A percentile compares a stretch with the other conserved stretches of the same genome.
phyloP scores from a whole-genome alignment of 441 rosid genomes.

The Gossypium aridum region DNA sequence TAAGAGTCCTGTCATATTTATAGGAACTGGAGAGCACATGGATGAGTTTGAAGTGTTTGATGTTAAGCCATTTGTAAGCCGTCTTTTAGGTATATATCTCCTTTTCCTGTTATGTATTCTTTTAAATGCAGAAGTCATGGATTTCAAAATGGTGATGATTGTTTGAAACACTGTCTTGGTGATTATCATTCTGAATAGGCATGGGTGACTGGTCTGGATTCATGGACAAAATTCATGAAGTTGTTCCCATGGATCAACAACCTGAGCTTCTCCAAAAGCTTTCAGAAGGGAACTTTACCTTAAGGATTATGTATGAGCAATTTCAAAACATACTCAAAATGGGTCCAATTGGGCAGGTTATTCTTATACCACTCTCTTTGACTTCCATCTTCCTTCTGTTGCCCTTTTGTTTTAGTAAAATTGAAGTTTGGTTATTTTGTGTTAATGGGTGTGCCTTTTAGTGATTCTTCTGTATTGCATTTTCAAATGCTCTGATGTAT shows the following conservation, averaged over 20 bases:
- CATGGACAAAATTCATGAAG: constrained; percentile 96
- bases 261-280: constrained; percentile 97
- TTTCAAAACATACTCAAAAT: constrained; percentile 84
- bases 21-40: constrained; percentile 98
- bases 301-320: constrained; percentile 95
- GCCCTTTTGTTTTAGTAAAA: neutral
- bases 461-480: neutral
- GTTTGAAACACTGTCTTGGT: neutral
- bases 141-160: neutral
- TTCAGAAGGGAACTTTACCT: constrained; percentile 78
- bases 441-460: neutral
- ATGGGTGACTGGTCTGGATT: constrained; percentile 98
- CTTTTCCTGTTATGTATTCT: constrained; percentile 4
- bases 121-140: neutral
- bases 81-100: constrained; percentile 60
- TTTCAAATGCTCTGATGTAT: neutral
- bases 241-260: constrained; percentile 95
- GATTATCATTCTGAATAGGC: constrained; percentile 38
- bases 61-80: constrained; percentile 88
- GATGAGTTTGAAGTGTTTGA: constrained; percentile 96
- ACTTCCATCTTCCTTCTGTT: neutral
- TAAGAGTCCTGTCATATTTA: constrained; percentile 93
- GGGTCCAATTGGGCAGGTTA: constrained; percentile 95
- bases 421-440: neutral
- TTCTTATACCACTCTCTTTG: neutral